phyloP scores from a whole-genome alignment of 768 basidiomycete species.

The Tylopilus rubrobrunneus region DNA sequence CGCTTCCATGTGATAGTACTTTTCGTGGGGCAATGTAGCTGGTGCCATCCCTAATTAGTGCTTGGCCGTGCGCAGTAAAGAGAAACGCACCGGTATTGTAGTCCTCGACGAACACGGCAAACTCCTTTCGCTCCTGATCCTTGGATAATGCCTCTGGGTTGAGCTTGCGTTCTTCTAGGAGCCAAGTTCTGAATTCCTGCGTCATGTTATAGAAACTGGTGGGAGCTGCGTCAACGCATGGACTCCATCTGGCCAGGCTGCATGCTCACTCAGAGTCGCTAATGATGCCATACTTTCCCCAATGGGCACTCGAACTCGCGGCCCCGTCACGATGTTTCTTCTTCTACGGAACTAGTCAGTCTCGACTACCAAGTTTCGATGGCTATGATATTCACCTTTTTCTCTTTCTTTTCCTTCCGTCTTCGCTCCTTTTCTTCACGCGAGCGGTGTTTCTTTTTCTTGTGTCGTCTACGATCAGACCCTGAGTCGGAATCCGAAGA shows the following conservation, averaged over 20 bases:
- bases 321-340: slow-evolving; percentile 41
- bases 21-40: slow-evolving; percentile 93
- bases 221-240: slow-evolving; percentile 11
- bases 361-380: background rate
- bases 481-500: slow-evolving; percentile 33
- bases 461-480: slow-evolving; percentile 36
- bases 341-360: slow-evolving; percentile 42
- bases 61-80: background rate
- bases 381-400: slow-evolving; percentile 44
- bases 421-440: slow-evolving; percentile 49
- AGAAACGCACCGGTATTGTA: slow-evolving; percentile 65
- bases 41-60: background rate
- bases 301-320: slow-evolving; percentile 51
- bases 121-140: slow-evolving; percentile 84
- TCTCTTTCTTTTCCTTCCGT: slow-evolving; percentile 67
- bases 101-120: slow-evolving; percentile 77
- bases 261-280: slow-evolving; percentile 72
- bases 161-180: slow-evolving; percentile 86
- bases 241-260: background rate
- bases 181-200: slow-evolving; percentile 88
- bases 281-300: slow-evolving; percentile 91
- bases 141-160: slow-evolving; percentile 88
- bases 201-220: slow-evolving; percentile 75
- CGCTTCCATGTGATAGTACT: slow-evolving; percentile 87
- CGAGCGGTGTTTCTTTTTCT: slow-evolving; percentile 43